Evolutionary conservation across 495 filamentous ascomycete genomes (phyloP).

Genomic region (Sporormia fimetaria): DNA sequence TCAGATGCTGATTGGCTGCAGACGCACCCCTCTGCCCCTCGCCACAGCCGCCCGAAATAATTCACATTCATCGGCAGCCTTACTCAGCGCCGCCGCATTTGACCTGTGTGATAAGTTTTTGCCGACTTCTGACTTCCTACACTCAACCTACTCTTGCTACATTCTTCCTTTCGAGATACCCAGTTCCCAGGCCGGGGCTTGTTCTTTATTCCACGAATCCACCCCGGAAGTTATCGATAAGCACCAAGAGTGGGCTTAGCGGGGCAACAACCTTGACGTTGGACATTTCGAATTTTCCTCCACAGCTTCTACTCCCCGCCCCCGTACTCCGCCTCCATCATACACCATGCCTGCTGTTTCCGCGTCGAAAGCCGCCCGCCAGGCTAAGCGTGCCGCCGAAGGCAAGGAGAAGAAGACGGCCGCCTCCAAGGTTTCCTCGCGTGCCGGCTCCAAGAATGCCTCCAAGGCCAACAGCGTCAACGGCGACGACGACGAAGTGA

Average conservation of each 20-base stretch:
- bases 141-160: constrained; percentile 6
- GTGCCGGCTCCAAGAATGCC: constrained; percentile 50
- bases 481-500: constrained; percentile 64
- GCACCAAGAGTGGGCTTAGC: constrained; percentile 1
- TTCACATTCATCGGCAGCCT: too few relatives aligned
- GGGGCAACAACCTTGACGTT: constrained; percentile 8
- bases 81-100: too few relatives aligned
- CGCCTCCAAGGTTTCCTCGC: constrained; percentile 53
- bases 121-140: too few relatives aligned
- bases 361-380: constrained; percentile 91
- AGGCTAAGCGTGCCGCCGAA: constrained; percentile 84
- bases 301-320: not conserved
- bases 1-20: too few relatives aligned
- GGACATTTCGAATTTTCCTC: constrained; percentile 11
- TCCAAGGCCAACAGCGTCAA: constrained; percentile 56
- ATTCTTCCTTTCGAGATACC: not conserved
- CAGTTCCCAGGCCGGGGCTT: not conserved
- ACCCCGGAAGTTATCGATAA: constrained; percentile 3
- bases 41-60: too few relatives aligned
- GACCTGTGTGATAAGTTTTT: too few relatives aligned
- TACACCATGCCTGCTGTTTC: constrained; percentile 73
- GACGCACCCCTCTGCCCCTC: too few relatives aligned
- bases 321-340: constrained; percentile 3
- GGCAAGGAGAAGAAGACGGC: constrained; percentile 40
- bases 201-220: not conserved